Base-by-base conservation (phyloP, 2,329 filamentous ascomycete genomes). In the Neonectria sp. region DNA sequence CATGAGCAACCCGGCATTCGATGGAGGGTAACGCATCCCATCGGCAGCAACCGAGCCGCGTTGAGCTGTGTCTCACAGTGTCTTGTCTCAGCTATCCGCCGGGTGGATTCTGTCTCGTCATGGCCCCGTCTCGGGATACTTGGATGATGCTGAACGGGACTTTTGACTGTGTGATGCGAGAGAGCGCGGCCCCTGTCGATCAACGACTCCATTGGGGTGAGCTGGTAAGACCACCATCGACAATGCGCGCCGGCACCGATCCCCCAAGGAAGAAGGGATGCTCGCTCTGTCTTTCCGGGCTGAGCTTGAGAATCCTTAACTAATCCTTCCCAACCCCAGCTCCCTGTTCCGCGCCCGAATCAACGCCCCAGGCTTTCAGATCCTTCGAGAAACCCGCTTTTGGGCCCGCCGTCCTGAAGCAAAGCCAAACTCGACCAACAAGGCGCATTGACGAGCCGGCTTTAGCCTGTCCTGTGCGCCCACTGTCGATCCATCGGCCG, bases 131-230 rank as follows among this genome's bases (percentile, higher is more conserved):
- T 11, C 37, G 37, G 17, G 9, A n/a, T n/a, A n/a, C 17, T 17
- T 40, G 37, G 37, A n/a, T 40, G 37, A 40, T 40, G 37, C 37
- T n/a, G 29, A 21, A 53, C 33, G 51, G 29, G 31, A 25, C 31
- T 35, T 53, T 53, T 35, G 51, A 4, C 29, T 25, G 51, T 53
- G 49, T 37, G 48, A 49, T 31, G 52, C 58, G 13, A 60, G 37
- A 53, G n/a, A 31, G n/a, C 31, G 31, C 27, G 11, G 49, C 67
- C 67, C 67, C 67, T 74, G 72, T 48, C 68, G 70, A 74, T 73
- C 72, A 63, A 46, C 45, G 40, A 40, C 56, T 68, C 15, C 40
- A 45, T 45, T 60, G 37, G 24, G 70, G 53, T 53, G 43, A 51
- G 13, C 40, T 55, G 55, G 40, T 27, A 55, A 49, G 62, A 33